Percentiles rank a stretch among this genome's conserved stretches.
phyloP scores from a whole-genome alignment of 176 grass and related monocot species.

The Aechmea fasciata region DNA sequence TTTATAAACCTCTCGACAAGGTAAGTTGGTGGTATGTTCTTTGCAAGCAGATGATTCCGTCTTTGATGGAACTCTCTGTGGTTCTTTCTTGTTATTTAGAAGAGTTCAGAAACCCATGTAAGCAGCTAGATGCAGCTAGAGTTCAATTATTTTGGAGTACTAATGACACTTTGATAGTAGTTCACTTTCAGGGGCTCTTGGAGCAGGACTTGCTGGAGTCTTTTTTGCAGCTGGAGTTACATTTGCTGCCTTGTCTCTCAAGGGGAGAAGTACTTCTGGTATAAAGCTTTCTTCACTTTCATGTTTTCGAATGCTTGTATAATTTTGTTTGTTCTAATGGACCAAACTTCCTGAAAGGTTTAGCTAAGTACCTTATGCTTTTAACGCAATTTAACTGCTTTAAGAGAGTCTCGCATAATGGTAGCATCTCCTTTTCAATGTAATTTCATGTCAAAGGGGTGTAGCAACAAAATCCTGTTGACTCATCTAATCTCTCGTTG shows the following conservation, averaged over 20 bases:
- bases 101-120: not conserved
- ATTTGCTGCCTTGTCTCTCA: constrained; percentile 49
- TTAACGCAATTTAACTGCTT: not conserved
- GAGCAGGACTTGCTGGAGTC: constrained; percentile 56
- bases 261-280: constrained; percentile 29
- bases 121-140: not conserved
- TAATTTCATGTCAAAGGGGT: not conserved
- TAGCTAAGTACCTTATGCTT: not conserved
- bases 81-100: not conserved
- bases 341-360: not conserved
- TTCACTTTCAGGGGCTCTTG: constrained; percentile 63
- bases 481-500: not conserved
- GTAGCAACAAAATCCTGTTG: not conserved
- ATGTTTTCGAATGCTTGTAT: not conserved
- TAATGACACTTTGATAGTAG: constrained; percentile 51
- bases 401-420: not conserved
- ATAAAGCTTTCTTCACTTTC: constrained; percentile 8
- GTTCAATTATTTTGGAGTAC: constrained; percentile 14
- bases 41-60: no score
- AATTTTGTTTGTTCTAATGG: not conserved
- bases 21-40: no score
- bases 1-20: no score
- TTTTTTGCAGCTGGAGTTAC: constrained; percentile 57
- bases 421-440: not conserved
- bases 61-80: no score